Evolutionary conservation across 2,329 filamentous ascomycete genomes (phyloP).

Genomic region (Colletotrichum magnum): DNA sequence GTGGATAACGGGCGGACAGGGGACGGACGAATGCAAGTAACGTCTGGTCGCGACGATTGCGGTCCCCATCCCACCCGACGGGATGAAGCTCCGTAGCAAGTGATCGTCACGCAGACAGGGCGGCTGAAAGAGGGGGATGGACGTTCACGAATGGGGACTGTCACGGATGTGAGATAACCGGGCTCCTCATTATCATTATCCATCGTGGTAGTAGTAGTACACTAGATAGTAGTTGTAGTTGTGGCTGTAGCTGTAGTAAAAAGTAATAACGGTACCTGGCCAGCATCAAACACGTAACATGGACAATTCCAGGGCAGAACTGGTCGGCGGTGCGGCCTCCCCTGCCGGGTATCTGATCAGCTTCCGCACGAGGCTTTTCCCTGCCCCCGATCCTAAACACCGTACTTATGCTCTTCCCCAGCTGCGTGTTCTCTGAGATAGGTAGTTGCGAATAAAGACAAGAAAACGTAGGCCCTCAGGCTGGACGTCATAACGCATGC

Average conservation of each 20-base stretch:
- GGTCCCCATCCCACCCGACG: neutral
- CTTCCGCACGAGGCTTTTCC: conserved; percentile 1
- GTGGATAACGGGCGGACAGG: neutral
- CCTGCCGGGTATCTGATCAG: conserved; percentile 34
- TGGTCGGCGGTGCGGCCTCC: conserved; percentile 3
- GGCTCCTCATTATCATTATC: conserved; percentile 28
- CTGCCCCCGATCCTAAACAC: conserved; percentile 6
- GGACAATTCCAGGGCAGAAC: conserved; percentile 16
- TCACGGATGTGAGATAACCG: neutral
- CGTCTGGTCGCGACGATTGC: neutral
- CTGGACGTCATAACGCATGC: neutral
- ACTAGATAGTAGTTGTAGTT: too few relatives aligned
- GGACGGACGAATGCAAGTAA: neutral
- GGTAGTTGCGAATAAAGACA: neutral
- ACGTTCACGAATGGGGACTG: neutral
- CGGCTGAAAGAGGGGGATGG: neutral
- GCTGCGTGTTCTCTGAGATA: conserved; percentile 1
- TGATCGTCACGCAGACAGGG: neutral
- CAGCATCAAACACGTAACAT: conserved; percentile 7
- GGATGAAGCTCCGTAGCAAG: neutral
- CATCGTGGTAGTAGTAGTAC: conserved; percentile 1
- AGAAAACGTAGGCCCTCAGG: too few relatives aligned
- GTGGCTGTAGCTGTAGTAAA: too few relatives aligned
- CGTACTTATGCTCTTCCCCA: conserved; percentile 8
- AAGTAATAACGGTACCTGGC: neutral